Evolutionary conservation across 139 green algal species (phyloP), one percentile per base, ranked within the genome.

Genomic region (Picochlorum sp.): DNA sequence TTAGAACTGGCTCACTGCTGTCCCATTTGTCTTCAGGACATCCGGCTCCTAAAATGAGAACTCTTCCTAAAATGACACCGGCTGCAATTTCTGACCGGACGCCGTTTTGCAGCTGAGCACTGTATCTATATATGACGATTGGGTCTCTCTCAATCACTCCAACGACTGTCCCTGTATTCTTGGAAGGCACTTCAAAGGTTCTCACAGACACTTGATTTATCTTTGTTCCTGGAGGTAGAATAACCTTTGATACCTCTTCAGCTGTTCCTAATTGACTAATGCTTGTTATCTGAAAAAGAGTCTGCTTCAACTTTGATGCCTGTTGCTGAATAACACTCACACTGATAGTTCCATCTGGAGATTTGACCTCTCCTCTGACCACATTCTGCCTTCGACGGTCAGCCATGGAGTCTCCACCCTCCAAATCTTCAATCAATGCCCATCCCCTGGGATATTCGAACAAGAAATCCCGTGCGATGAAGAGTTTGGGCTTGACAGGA

Each of bases 141-240:
- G 72, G 72, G n/a, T 71, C 61, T 23, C 62, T 57, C 34, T 77
- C 28, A 26, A 78, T 62, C 20, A 62, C 49, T 18, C 71, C 71
- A 13, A 78, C 18, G 21, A 67, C 45, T 1, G 71, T 71, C 20
- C 61, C 61, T 4, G 67, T 77, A 52, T 77, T 28, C 23, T 30
- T 57, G 21, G 72, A 55, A 41, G 62, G 60, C 15, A 71, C 68
- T 16, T 61, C 20, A 31, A 68, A 52, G 0, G 54, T 18, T 2
- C 20, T 45, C 20, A 30, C 8, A 4, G 6, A 21, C 4, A 28
- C 37, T 5, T 41, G 11, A 3, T 60, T 13, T 37, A 78, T 56
- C 21, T 37, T 28, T 30, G 67, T 65, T 2, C 55, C 60, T 4
- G 68, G 54, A 2, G 72, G 72, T 7, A 78, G 34, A 37, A 78